phyloP scores from a whole-genome alignment of 805 yeast species.

The Nakazawaea anatomiae region DNA sequence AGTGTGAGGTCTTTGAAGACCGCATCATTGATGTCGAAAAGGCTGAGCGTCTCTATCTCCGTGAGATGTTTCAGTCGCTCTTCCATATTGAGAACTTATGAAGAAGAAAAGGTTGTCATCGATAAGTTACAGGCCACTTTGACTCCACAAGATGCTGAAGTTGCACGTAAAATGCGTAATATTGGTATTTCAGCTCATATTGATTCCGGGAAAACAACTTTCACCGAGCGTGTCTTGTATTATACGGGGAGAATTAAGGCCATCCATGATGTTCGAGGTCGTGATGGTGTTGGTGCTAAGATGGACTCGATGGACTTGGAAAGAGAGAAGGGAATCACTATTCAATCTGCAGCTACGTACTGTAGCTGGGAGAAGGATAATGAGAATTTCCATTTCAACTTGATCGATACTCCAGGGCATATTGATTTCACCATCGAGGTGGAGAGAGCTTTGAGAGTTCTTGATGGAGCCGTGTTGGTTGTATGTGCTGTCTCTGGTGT shows the following conservation, averaged over 20 bases:
- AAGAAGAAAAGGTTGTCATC: slow-evolving; percentile 65
- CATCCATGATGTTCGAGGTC: slow-evolving; percentile 94
- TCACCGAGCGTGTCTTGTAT: slow-evolving; percentile 93
- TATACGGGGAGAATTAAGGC: slow-evolving; percentile 97
- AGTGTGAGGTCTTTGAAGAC: neutral
- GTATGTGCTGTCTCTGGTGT: slow-evolving; percentile 99
- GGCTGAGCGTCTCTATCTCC: neutral
- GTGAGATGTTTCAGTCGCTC: neutral
- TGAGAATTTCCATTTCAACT: slow-evolving; percentile 75
- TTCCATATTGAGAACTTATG: slow-evolving; percentile 33
- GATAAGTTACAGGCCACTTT: slow-evolving; percentile 49
- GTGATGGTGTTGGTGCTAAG: slow-evolving; percentile 97
- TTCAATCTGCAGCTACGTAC: slow-evolving; percentile 98
- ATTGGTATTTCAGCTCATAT: slow-evolving; percentile 98
- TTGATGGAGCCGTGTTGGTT: slow-evolving; percentile 97
- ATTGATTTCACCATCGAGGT: slow-evolving; percentile 98
- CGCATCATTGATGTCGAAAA: neutral
- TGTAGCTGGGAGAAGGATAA: slow-evolving; percentile 88
- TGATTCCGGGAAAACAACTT: slow-evolving; percentile 97
- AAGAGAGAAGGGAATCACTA: slow-evolving; percentile 97
- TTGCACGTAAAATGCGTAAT: slow-evolving; percentile 68
- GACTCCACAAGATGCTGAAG: slow-evolving; percentile 43
- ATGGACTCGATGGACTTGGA: slow-evolving; percentile 99
- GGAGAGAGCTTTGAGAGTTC: slow-evolving; percentile 95
- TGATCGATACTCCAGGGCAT: slow-evolving; percentile 98